These are phyloP conservation scores for Microcos paniculata DNA, from an alignment of 345 rosid genomes.

Conservation along the genomic window DNA sequence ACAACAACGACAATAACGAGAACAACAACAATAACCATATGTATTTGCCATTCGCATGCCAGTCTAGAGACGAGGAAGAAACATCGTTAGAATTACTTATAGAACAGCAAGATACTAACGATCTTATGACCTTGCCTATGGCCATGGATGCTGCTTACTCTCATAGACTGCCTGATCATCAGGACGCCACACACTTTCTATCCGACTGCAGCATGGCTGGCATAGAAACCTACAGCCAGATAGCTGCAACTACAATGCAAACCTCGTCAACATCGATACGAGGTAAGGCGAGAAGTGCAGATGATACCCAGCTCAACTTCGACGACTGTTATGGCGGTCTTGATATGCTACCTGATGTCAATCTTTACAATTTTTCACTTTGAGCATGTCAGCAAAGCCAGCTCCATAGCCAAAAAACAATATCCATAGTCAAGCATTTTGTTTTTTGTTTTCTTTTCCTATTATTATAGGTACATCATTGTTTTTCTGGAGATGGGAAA, in stretches of 20 bases:
- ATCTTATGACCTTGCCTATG: slow-evolving; percentile 10
- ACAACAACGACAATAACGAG: not conserved
- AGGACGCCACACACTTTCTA: not conserved
- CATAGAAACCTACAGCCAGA: not conserved
- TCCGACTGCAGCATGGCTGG: not conserved
- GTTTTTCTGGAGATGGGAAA: not conserved
- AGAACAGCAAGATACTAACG: slow-evolving; percentile 31
- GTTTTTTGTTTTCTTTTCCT: not conserved
- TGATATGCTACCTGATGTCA: slow-evolving; percentile 29
- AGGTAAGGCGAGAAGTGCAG: not conserved
- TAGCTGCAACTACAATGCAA: slow-evolving; percentile 1
- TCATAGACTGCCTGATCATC: not conserved
- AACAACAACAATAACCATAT: not conserved
- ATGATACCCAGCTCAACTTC: slow-evolving; percentile 17
- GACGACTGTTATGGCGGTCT: slow-evolving; percentile 42
- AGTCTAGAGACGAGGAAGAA: slow-evolving; percentile 53
- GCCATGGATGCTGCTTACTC: slow-evolving; percentile 15
- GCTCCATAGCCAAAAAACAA: not conserved
- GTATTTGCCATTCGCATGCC: slow-evolving; percentile 15
- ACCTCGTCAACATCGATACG: not conserved
- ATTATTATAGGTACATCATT: not conserved
- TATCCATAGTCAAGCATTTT: not conserved
- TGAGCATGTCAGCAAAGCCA: slow-evolving; percentile 7
- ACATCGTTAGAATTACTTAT: slow-evolving; percentile 45
- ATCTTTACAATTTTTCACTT: slow-evolving; percentile 26